Percentiles rank a stretch among this genome's conserved stretches.
Conservation (phyloP, 768 basidiomycete species). For the Suillus occidentalis region DNA sequence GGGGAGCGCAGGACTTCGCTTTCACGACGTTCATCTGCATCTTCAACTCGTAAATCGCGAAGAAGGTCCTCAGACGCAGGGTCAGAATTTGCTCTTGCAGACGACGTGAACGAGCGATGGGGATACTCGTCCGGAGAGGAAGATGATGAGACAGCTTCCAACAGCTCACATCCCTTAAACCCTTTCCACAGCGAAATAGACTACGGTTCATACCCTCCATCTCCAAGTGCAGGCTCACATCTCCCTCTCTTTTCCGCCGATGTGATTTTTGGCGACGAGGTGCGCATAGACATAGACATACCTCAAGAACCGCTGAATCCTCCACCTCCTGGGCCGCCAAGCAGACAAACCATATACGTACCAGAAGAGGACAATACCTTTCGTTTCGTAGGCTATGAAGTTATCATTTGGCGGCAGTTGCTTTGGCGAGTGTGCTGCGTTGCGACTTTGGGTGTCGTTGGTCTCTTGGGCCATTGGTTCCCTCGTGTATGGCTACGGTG, state of each 20-base stretch:
- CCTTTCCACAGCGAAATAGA: constrained; percentile 56
- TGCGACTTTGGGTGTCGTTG: constrained; percentile 68
- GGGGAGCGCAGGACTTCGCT: constrained; percentile 53
- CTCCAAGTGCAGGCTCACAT: constrained; percentile 46
- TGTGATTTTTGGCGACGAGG: constrained; percentile 81
- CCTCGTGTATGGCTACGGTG: constrained; percentile 89
- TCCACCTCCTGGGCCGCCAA: constrained; percentile 82
- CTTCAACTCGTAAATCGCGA: constrained; percentile 49
- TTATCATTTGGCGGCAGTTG: constrained; percentile 56
- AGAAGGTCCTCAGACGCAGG: constrained; percentile 56
- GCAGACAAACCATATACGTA: constrained; percentile 82
- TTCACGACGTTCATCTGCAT: constrained; percentile 56
- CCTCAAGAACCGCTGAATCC: constrained; percentile 60
- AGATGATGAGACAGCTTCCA: constrained; percentile 45
- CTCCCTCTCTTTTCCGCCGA: constrained; percentile 74
- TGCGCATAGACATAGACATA: constrained; percentile 78
- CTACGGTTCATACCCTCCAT: constrained; percentile 71
- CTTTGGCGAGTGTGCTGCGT: constrained; percentile 74
- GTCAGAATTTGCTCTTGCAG: constrained; percentile 58
- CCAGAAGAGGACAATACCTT: constrained; percentile 89
- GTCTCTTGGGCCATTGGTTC: constrained; percentile 90
- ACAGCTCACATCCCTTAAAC: constrained; percentile 20
- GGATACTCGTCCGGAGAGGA: constrained; percentile 89
- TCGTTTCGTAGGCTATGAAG: constrained; percentile 84
- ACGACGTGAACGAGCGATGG: constrained; percentile 78